Base-by-base conservation (phyloP, 192 early-diverging fungal genomes). In the Dissophora ornata region DNA sequence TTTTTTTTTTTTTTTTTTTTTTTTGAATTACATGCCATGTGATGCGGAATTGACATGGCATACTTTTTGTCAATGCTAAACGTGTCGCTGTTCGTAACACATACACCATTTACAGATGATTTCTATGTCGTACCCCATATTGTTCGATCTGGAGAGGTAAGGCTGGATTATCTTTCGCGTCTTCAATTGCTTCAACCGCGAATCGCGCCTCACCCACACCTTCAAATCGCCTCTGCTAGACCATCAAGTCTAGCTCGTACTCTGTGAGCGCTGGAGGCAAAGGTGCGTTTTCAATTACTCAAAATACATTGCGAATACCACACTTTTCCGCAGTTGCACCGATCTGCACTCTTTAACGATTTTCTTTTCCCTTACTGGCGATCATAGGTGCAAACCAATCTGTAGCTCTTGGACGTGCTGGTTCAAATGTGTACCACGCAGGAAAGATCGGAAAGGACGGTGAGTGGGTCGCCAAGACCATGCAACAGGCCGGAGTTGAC, bases 361-460 rank as follows among this genome's bases (percentile, higher is more conserved):
- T 30, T 15, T 25, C 8, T 15, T 12, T 34, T 21, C 22, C 13
- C 5, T 10, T 40, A 19, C n/a, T 24, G 16, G 28, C 18, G 3
- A 13, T 53, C 24, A 1, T 32, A 88, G 93, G 97, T 8, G 93
- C 95, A 10, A 98, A 98, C 56, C 95, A 96, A 62, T 89, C 92
- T 16, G 92, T 93, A 7, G 95, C 97, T 13, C 77, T 94, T 11
- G 92, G 91, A 36, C 86, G 86, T 79, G 91, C 93, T 7, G 90
- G 92, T 7, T 84, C 77, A 4, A 71, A 83, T 10, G 89, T 95
- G 6, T 84, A 87, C 53, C 87, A 93, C 51, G 90, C 89, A 16
- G 97, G 95, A 34, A 88, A 86, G 56, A 84, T 98, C 13, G 97
- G 97, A 18, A 77, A 78, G 10, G 97, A 98, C 79, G 95, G 93